Conservation (phyloP, 495 filamentous ascomycete genomes). For the Neurospora sp. region DNA sequence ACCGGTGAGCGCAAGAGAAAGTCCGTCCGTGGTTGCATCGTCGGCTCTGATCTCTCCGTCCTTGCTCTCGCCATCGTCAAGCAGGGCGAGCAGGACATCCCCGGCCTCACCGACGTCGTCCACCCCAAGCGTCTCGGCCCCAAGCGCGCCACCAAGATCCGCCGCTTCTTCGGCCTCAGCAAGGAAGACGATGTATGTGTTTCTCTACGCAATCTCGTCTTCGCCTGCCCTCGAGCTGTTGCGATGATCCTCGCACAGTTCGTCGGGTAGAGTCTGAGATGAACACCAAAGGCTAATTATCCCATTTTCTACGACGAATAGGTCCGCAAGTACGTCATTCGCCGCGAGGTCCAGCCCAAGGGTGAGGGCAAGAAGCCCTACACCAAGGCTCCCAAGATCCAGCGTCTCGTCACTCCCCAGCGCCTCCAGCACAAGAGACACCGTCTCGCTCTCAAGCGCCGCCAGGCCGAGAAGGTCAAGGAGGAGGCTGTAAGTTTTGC, state of each 20-base stretch:
- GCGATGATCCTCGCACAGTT: slow-evolving; percentile 36
- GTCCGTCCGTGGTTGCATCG: slow-evolving; percentile 95
- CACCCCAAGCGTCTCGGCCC: slow-evolving; percentile 97
- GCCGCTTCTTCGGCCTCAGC: slow-evolving; percentile 94
- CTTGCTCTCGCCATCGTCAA: slow-evolving; percentile 90
- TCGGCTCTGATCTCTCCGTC: slow-evolving; percentile 86
- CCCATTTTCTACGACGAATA: slow-evolving; percentile 31
- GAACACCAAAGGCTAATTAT: slow-evolving; percentile 29
- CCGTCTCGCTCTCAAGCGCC: slow-evolving; percentile 92
- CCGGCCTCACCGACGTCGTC: slow-evolving; percentile 91
- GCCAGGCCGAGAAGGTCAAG: slow-evolving; percentile 84
- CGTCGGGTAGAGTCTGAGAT: slow-evolving; percentile 44
- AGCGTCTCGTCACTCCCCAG: slow-evolving; percentile 97
- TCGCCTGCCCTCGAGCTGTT: slow-evolving; percentile 43
- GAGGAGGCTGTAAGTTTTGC: slow-evolving; percentile 84
- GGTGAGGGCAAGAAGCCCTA: slow-evolving; percentile 91
- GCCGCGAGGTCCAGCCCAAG: slow-evolving; percentile 92
- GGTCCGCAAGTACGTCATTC: slow-evolving; percentile 98
- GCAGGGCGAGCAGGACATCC: slow-evolving; percentile 88
- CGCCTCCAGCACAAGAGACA: slow-evolving; percentile 99
- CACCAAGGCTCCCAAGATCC: slow-evolving; percentile 99
- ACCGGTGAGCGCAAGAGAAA: slow-evolving; percentile 98
- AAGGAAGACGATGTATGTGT: slow-evolving; percentile 99
- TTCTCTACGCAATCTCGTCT: slow-evolving; percentile 34
- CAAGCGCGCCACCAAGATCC: slow-evolving; percentile 99